These are phyloP conservation scores for Rhizopus sp. DNA, from an alignment of 371 early-diverging fungal species.

Conservation along the genomic window DNA sequence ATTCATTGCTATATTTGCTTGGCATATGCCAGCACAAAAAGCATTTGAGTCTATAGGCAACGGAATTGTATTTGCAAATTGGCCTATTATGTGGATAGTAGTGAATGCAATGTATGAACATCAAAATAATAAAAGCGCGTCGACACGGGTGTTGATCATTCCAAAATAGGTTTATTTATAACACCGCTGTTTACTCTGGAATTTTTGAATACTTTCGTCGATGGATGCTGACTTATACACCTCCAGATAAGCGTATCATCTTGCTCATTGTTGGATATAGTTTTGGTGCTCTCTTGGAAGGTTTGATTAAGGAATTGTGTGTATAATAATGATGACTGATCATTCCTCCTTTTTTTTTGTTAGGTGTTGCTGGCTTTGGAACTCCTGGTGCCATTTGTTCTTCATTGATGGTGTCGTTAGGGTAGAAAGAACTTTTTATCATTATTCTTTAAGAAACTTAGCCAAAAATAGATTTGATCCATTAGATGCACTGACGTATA, in stretches of 20 bases:
- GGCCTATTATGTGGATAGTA: slow-evolving; percentile 63
- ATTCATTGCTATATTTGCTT: slow-evolving; percentile 54
- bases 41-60: slow-evolving; percentile 44
- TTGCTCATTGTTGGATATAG: slow-evolving; percentile 45
- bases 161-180: slow-evolving; percentile 43
- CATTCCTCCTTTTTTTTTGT: not conserved
- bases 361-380: slow-evolving; percentile 55
- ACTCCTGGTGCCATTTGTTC: slow-evolving; percentile 58
- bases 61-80: slow-evolving; percentile 51
- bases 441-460: not conserved
- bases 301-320: slow-evolving; percentile 12
- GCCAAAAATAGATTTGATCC: slow-evolving; percentile 37
- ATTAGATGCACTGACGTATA: slow-evolving; percentile 43
- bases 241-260: slow-evolving; percentile 46
- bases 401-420: slow-evolving; percentile 49
- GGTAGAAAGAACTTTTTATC: slow-evolving; percentile 25
- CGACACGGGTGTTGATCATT: not conserved
- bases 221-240: slow-evolving; percentile 52
- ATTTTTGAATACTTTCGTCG: slow-evolving; percentile 50
- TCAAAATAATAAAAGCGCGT: not conserved
- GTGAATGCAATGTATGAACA: slow-evolving; percentile 46
- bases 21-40: slow-evolving; percentile 57
- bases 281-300: slow-evolving; percentile 54
- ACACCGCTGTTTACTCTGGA: slow-evolving; percentile 43
- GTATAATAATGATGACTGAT: not conserved